Percentiles rank a stretch among this genome's conserved stretches.
Conservation (phyloP, 2,329 filamentous ascomycete genomes). For the Colletotrichum salicis region DNA sequence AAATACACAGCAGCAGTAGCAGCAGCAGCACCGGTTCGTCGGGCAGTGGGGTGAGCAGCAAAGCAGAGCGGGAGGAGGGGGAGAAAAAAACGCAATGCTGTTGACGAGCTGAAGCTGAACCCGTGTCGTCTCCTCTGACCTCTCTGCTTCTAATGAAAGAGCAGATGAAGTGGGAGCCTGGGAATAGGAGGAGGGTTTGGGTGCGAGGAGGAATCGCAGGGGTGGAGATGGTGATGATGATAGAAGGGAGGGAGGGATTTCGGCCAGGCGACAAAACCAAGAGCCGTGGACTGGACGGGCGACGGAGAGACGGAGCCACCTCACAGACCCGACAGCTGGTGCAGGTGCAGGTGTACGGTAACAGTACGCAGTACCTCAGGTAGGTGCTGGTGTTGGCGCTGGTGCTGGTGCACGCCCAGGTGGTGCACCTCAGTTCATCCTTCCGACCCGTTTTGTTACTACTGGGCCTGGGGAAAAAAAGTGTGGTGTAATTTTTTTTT, state of each 20-base stretch:
- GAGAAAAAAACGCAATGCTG: slow-evolving; percentile 22
- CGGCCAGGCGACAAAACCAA: slow-evolving; percentile 29
- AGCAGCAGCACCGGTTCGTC: slow-evolving; percentile 23
- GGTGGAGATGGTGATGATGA: slow-evolving; percentile 37
- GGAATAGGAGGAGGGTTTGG: slow-evolving; percentile 32
- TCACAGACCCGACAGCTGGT: slow-evolving; percentile 1
- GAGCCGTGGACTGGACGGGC: background rate
- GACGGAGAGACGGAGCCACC: slow-evolving; percentile 22
- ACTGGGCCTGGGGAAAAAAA: background rate
- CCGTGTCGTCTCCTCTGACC: slow-evolving; percentile 32
- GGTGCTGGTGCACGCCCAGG: background rate
- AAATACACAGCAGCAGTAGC: slow-evolving; percentile 28
- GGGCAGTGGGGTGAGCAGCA: slow-evolving; percentile 8
- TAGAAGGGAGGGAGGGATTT: slow-evolving; percentile 35
- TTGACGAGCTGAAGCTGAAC: slow-evolving; percentile 19
- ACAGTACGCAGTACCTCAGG: background rate
- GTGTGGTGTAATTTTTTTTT: slow-evolving; percentile 9
- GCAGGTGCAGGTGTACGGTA: background rate
- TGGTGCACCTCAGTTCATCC: slow-evolving; percentile 1
- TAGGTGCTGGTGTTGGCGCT: background rate
- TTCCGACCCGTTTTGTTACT: slow-evolving; percentile 5
- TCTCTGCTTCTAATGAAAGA: slow-evolving; percentile 39
- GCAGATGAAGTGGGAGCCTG: slow-evolving; percentile 35
- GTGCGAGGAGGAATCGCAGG: slow-evolving; percentile 32
- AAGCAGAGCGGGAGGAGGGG: slow-evolving; percentile 12